These are phyloP conservation scores for Metschnikowia bowlesiae DNA, from an alignment of 805 yeast species.

Conservation along the genomic window DNA sequence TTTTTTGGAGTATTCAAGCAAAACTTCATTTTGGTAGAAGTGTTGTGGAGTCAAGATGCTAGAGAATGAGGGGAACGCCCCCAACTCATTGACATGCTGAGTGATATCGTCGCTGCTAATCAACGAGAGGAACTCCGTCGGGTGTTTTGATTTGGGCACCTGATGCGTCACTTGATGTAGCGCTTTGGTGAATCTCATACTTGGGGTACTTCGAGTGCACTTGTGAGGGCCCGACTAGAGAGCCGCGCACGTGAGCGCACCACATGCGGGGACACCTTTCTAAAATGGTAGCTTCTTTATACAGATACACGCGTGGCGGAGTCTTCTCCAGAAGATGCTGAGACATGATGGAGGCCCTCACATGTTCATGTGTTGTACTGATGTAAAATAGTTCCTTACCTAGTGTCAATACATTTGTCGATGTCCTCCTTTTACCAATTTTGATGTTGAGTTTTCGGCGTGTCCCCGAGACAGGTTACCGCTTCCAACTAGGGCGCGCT, in stretches of 20 bases:
- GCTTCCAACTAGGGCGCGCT: too few relatives aligned
- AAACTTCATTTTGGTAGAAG: slow-evolving; percentile 75
- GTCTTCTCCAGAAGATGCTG: too few relatives aligned
- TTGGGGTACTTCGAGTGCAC: neutral
- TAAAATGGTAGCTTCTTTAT: too few relatives aligned
- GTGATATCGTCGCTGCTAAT: slow-evolving; percentile 28
- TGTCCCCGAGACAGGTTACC: too few relatives aligned
- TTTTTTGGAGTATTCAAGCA: slow-evolving; percentile 58
- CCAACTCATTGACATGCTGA: slow-evolving; percentile 30
- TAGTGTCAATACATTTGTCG: too few relatives aligned
- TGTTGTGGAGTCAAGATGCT: slow-evolving; percentile 57
- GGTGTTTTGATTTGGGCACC: slow-evolving; percentile 28
- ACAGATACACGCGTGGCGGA: too few relatives aligned
- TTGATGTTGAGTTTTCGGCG: too few relatives aligned
- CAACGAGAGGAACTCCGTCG: slow-evolving; percentile 32
- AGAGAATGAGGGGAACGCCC: slow-evolving; percentile 40
- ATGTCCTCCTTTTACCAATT: too few relatives aligned
- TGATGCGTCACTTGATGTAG: slow-evolving; percentile 1
- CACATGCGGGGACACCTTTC: neutral
- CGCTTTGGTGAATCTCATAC: neutral
- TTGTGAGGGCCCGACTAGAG: neutral
- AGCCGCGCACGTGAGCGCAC: neutral
- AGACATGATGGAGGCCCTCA: too few relatives aligned
- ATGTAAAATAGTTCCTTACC: too few relatives aligned
- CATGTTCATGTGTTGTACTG: too few relatives aligned